These are phyloP conservation scores for Clonostachys rosea DNA, from an alignment of 2,329 filamentous ascomycete genomes.

Conservation along the genomic window DNA sequence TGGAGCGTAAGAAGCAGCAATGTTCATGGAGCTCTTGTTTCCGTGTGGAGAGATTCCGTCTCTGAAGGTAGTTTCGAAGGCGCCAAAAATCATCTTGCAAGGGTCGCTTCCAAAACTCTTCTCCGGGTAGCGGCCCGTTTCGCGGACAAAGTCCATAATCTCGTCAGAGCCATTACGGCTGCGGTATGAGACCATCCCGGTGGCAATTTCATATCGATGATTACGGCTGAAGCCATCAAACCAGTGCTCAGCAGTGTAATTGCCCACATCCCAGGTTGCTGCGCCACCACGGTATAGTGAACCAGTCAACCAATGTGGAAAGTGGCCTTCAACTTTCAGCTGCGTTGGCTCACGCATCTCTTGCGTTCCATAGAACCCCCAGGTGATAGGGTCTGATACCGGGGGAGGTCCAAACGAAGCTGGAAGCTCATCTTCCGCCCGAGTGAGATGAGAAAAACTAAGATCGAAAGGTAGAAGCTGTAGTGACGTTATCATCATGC, in stretches of 20 bases:
- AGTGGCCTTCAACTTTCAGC: slow-evolving; percentile 3
- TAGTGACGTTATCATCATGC: no score
- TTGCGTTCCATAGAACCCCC: slow-evolving; percentile 6
- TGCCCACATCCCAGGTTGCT: slow-evolving; percentile 6
- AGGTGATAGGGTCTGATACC: slow-evolving; percentile 2
- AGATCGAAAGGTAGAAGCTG: no score
- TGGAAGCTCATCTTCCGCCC: neutral
- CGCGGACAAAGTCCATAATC: slow-evolving; percentile 5
- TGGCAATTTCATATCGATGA: slow-evolving; percentile 64
- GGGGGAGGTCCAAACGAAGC: neutral
- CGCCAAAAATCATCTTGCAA: slow-evolving; percentile 57
- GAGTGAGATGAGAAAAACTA: no score
- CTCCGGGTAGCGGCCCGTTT: slow-evolving; percentile 61
- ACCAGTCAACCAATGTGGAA: slow-evolving; percentile 6
- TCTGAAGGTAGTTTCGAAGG: slow-evolving; percentile 34
- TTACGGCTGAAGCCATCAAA: slow-evolving; percentile 72
- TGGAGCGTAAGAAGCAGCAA: slow-evolving; percentile 44
- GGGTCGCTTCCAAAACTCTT: slow-evolving; percentile 61
- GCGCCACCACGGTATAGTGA: slow-evolving; percentile 7
- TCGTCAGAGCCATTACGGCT: slow-evolving; percentile 7
- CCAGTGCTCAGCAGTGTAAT: slow-evolving; percentile 52
- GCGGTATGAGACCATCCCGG: slow-evolving; percentile 31
- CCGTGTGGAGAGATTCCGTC: slow-evolving; percentile 52
- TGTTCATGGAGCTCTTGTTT: slow-evolving; percentile 52
- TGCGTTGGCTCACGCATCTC: slow-evolving; percentile 4